These are phyloP conservation scores for Scedosporium aurantiacum DNA, from an alignment of 2,329 filamentous ascomycete genomes.

Conservation along the genomic window DNA sequence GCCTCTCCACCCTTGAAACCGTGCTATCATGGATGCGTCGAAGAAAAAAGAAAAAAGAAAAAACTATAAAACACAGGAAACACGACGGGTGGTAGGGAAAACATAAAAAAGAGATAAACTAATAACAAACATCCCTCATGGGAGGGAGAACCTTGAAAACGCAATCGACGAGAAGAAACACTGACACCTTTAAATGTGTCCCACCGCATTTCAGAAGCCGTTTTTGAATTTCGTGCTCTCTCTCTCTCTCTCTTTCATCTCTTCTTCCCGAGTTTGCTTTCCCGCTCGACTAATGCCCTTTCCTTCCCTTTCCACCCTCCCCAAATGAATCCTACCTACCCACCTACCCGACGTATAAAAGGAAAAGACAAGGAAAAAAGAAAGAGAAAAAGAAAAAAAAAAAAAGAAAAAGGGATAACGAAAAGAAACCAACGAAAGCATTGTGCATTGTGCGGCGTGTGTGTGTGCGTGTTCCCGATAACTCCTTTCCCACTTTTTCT, in stretches of 20 bases:
- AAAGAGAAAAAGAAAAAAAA: conserved; percentile 4
- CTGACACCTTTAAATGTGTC: too few species aligned
- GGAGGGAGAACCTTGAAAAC: background rate
- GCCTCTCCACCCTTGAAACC: background rate
- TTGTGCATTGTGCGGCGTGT: conserved; percentile 1
- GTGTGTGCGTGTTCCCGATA: background rate
- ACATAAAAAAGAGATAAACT: background rate
- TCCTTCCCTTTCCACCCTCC: background rate
- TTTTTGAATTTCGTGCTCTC: too few species aligned
- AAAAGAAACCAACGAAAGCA: conserved; percentile 3
- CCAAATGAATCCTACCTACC: background rate
- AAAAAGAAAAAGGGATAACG: background rate
- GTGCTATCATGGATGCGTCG: background rate
- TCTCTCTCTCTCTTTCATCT: background rate
- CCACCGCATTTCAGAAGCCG: too few species aligned
- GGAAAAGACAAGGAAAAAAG: background rate
- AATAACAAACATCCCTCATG: background rate
- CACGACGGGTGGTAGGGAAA: background rate
- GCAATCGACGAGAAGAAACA: too few species aligned
- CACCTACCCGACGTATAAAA: background rate
- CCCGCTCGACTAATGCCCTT: background rate
- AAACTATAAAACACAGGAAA: background rate
- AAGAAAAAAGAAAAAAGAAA: background rate
- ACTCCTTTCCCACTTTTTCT: background rate
- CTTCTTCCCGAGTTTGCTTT: background rate